These are phyloP conservation scores for Murraya koenigii DNA, from an alignment of 345 rosid species.

Conservation along the genomic window DNA sequence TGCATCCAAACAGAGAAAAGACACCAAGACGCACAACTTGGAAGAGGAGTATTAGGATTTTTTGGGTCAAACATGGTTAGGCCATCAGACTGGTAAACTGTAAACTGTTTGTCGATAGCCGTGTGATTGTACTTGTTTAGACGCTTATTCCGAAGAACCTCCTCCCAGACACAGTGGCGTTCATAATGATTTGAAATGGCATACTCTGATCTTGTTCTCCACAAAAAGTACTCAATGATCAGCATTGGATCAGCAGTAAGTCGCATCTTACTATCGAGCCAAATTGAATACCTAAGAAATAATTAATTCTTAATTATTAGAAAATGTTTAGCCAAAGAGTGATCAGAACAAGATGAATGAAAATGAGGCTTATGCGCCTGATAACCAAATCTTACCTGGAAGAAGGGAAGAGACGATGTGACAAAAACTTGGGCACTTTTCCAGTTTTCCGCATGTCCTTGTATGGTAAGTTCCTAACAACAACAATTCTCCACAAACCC, in stretches of 20 bases:
- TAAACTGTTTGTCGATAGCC: slow-evolving; percentile 76
- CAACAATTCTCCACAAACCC: slow-evolving; percentile 85
- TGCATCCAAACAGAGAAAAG: background rate
- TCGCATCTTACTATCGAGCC: slow-evolving; percentile 96
- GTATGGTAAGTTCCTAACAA: slow-evolving; percentile 74
- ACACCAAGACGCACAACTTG: slow-evolving; percentile 58
- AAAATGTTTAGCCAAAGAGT: slow-evolving; percentile 6
- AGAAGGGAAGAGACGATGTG: slow-evolving; percentile 94
- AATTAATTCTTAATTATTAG: background rate
- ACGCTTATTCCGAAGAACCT: slow-evolving; percentile 78
- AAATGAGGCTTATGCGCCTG: slow-evolving; percentile 18
- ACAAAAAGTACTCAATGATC: slow-evolving; percentile 77
- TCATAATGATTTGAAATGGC: slow-evolving; percentile 98
- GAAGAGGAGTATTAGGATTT: slow-evolving; percentile 64
- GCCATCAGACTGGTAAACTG: slow-evolving; percentile 72
- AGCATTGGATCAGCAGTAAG: slow-evolving; percentile 76
- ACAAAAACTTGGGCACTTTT: slow-evolving; percentile 86
- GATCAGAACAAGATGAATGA: background rate
- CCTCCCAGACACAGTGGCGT: slow-evolving; percentile 96
- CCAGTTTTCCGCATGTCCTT: slow-evolving; percentile 83
- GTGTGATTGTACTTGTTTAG: slow-evolving; percentile 73
- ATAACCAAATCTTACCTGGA: slow-evolving; percentile 58
- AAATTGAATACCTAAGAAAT: slow-evolving; percentile 74
- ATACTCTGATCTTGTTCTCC: slow-evolving; percentile 78
- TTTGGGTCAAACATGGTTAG: slow-evolving; percentile 64